A percentile compares a stretch with the other conserved stretches of the same genome.
These are phyloP conservation scores for Quercus berberidifolia DNA, from an alignment of 306 rosid genomes.

Conservation along the genomic window DNA sequence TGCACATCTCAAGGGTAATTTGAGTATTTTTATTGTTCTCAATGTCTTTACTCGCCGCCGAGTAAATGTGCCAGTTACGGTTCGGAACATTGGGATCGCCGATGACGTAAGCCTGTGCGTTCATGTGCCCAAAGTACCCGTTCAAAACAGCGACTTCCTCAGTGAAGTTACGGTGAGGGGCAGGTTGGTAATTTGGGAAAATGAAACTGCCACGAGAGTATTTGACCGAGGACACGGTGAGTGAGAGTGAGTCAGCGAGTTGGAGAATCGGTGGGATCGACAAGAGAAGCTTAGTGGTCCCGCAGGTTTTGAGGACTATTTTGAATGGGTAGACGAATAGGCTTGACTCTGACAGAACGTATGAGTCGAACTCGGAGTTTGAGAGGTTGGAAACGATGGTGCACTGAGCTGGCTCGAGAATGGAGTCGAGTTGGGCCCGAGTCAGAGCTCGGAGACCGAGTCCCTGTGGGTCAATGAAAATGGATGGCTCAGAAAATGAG, in stretches of 20 bases:
- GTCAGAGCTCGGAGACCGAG: constrained; percentile 48
- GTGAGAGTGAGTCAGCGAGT: constrained; percentile 36
- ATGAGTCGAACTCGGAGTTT: constrained; percentile 50
- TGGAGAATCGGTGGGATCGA: constrained; percentile 38
- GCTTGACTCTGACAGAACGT: constrained; percentile 68
- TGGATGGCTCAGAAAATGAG: constrained; percentile 29
- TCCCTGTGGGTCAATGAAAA: constrained; percentile 37
- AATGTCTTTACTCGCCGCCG: constrained; percentile 15
- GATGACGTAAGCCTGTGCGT: constrained; percentile 39
- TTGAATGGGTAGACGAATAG: constrained; percentile 45
- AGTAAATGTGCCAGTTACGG: constrained; percentile 56
- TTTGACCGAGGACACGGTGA: constrained; percentile 35
- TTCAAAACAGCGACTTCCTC: constrained; percentile 45
- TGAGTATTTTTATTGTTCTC: too few species aligned
- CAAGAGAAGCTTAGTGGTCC: constrained; percentile 52
- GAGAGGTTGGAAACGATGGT: constrained; percentile 50
- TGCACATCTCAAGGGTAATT: constrained; percentile 44
- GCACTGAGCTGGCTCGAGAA: constrained; percentile 55
- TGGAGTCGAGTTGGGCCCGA: constrained; percentile 40
- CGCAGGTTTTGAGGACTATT: constrained; percentile 59
- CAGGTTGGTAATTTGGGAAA: constrained; percentile 50
- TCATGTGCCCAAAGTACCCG: constrained; percentile 30
- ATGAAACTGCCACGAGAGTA: constrained; percentile 59
- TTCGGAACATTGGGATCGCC: constrained; percentile 30
- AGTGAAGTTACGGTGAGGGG: constrained; percentile 52